Conservation (phyloP, 2,329 filamentous ascomycete species). For the Talaromyces funiculosus region DNA sequence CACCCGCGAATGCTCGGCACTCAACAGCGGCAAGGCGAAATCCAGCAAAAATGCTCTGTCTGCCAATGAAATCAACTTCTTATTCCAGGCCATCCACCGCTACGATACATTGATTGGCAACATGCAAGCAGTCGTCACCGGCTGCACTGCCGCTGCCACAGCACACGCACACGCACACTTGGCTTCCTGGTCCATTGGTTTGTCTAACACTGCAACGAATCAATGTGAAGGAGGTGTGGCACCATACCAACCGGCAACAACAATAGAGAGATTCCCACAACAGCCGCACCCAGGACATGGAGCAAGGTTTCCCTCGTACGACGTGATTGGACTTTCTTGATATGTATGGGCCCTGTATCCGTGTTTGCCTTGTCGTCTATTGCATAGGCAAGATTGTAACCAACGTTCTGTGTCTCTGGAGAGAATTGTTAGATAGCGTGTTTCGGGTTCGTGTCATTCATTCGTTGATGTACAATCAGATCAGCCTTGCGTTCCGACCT, state of each 20-base stretch:
- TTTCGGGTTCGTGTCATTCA: slow-evolving; percentile 3
- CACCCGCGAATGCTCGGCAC: neutral
- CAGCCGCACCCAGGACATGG: neutral
- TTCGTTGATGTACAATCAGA: neutral
- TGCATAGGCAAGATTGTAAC: neutral
- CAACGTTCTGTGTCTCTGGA: neutral
- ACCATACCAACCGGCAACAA: neutral
- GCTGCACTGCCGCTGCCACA: neutral
- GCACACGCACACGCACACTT: neutral
- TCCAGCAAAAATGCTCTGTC: neutral
- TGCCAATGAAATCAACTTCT: neutral
- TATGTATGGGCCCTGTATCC: neutral
- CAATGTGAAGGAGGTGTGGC: neutral
- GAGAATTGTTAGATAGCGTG: neutral
- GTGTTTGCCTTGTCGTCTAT: neutral
- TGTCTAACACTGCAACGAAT: neutral
- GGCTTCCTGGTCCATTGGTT: slow-evolving; percentile 2
- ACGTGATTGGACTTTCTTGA: slow-evolving; percentile 1
- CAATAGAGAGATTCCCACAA: neutral
- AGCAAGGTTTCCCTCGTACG: slow-evolving; percentile 1
- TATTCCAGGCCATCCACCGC: neutral
- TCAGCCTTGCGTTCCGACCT: neutral
- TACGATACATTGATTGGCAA: slow-evolving; percentile 6
- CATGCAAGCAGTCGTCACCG: neutral
- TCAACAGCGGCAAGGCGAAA: neutral